A percentile compares a stretch with the other conserved stretches of the same genome.
These are phyloP conservation scores for Xylaria sp. DNA, from an alignment of 495 filamentous ascomycete species.

Conservation along the genomic window DNA sequence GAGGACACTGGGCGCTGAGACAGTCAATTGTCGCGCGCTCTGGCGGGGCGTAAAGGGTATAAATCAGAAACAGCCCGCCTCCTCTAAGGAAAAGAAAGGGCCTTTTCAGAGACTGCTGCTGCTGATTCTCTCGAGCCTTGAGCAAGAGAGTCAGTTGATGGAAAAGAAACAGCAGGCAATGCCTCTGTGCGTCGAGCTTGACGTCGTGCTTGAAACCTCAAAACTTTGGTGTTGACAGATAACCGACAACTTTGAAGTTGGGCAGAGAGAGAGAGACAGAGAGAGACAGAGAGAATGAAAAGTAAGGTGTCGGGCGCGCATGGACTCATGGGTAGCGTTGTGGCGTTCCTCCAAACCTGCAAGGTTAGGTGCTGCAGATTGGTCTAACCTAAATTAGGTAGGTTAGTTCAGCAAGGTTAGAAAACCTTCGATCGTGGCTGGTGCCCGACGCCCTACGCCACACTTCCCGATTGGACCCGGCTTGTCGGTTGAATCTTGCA, in stretches of 20 bases:
- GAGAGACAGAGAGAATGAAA: no score
- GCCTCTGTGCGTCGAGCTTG: constrained; percentile 12
- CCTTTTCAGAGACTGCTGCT: constrained; percentile 6
- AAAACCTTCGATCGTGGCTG: constrained; percentile 21
- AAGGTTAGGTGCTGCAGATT: no score
- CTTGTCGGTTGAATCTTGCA: constrained; percentile 41
- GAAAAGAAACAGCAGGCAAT: constrained; percentile 13
- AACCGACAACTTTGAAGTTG: constrained; percentile 18
- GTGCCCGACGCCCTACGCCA: constrained; percentile 39
- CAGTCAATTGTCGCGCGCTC: constrained; percentile 19
- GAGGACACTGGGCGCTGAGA: constrained; percentile 17
- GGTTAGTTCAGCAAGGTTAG: no score
- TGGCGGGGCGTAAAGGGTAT: constrained; percentile 21
- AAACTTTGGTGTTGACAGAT: constrained; percentile 19
- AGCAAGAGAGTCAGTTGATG: constrained; percentile 1
- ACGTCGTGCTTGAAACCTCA: constrained; percentile 18
- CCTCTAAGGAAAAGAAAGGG: neutral
- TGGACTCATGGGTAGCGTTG: neutral
- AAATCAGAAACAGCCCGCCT: constrained; percentile 20
- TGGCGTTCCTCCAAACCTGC: no score
- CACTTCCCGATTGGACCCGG: constrained; percentile 31
- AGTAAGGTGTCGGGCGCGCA: neutral
- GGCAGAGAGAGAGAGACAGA: no score
- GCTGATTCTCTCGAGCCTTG: constrained; percentile 14
- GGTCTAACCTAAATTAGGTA: no score